Evolutionary conservation across 2,329 filamentous ascomycete species (phyloP).

Genomic region (Cyanodermella asteris): DNA sequence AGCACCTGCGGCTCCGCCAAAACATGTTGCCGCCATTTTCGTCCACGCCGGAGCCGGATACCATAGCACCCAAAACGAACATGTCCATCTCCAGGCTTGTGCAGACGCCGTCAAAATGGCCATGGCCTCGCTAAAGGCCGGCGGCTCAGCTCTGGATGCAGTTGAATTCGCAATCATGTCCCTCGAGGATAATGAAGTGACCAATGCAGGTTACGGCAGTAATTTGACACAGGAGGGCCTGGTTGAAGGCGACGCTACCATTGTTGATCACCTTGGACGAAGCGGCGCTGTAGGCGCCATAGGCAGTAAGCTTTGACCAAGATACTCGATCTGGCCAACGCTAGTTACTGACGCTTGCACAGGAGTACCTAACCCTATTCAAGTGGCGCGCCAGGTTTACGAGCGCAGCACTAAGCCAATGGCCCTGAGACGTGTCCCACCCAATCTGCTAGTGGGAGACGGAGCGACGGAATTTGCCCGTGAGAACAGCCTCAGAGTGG

Average conservation of each 20-base stretch:
- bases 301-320: constrained; percentile 48
- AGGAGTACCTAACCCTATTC: constrained; percentile 89
- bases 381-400: constrained; percentile 61
- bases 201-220: constrained; percentile 89
- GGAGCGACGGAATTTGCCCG: constrained; percentile 75
- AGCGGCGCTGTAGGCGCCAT: constrained; percentile 88
- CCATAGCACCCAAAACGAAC: constrained; percentile 72
- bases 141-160: constrained; percentile 64
- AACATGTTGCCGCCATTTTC: constrained; percentile 57
- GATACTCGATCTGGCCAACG: no score
- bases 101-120: constrained; percentile 64
- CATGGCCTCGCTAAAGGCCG: constrained; percentile 60
- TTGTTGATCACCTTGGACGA: constrained; percentile 75
- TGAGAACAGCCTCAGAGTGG: constrained; percentile 49
- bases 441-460: constrained; percentile 70
- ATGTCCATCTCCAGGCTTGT: constrained; percentile 65
- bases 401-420: constrained; percentile 54
- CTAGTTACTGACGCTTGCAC: constrained; percentile 9
- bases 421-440: constrained; percentile 73
- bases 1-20: not conserved
- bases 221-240: constrained; percentile 77
- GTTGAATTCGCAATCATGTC: constrained; percentile 73
- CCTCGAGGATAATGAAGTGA: constrained; percentile 85
- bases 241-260: constrained; percentile 84
- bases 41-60: constrained; percentile 91